Evolutionary conservation across 2,329 filamentous ascomycete species (phyloP), one percentile per base, ranked within the genome.

Genomic region (Kalmusia sp.): DNA sequence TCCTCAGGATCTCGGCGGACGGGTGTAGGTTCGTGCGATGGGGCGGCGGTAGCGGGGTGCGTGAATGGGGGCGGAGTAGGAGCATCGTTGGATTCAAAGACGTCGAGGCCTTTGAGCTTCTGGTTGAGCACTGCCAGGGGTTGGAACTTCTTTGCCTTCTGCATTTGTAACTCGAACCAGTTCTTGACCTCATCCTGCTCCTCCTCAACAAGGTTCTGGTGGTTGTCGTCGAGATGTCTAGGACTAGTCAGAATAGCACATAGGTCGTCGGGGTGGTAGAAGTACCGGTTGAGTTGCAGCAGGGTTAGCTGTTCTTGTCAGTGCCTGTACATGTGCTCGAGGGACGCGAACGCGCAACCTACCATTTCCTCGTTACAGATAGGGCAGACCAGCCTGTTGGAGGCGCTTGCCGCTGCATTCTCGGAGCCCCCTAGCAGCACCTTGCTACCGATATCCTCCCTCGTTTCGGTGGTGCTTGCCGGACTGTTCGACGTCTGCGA

Each of bases 351-450:
- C 28, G 47, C 19, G 28, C 17, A 34, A 57, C 62, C 21, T 79
- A 95, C 92, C 95, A 99, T 99, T 76, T 97, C 93, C 77, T 98
- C 96, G 64, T 88, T 92, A 76, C 95, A 99, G 71, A 99, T 99
- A n/a, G 95, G 95, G 74, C 95, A 99, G 50, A 93, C 86, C 54
- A 99, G 86, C 73, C 84, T 84, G 60, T 85, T 85, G 62, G 83
- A 85, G 50, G 85, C 78, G 47, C 85, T 82, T 58, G 82, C 82
- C 55, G 79, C 82, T 47, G 82, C 79, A 65, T 80, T 76, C 34
- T 80, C 80, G 57, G 81, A 80, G 77, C 84, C 82, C 35, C 84
- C 84, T 45, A 95, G 77, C 49, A 89, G 92, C 65, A 97, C 88
- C 68, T 90, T 89, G 50, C 92, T 91, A 31, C 86, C 85, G 48